Evolutionary conservation across 345 rosid species (phyloP), one percentile per base, ranked within the genome.

Genomic region (Pelargonium nanum): DNA sequence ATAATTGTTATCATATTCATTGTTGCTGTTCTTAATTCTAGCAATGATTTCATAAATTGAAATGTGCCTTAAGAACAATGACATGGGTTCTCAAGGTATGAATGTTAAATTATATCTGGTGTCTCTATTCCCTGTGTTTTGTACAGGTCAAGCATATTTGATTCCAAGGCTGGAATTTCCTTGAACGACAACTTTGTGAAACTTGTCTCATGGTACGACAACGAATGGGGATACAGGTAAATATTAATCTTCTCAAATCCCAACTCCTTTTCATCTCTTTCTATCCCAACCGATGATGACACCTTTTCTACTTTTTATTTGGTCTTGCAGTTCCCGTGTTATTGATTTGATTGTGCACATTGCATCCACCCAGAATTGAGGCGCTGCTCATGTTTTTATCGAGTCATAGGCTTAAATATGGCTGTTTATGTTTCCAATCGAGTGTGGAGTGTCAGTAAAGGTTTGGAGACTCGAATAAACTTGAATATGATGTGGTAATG

Each of bases 201-300:
- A 22, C 62, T 91, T 20, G 91, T 91, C 54, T 51, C 89, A 8
- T 88, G 97, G 97, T 85, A 88, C 22, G 97, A 91, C 83, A 91
- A 91, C 28, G 97, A 91, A 67, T 79, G 80, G 96, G 97, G 97
- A 62, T 91, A 91, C 96, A 85, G 90, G 90, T 85, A 78, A 67
- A 30, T n/a, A 2, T 7, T 32, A 12, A 25, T 28, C 24, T 21
- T 3, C 15, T 22, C 19, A 22, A 26, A 19, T 25, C 24, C 7
- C 1, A 12, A 28, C 4, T 20, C 22, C 6, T 5, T 10, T 16
- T n/a, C 19, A 25, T 19, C 13, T 6, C 6, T 4, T 23, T 13
- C n/a, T 50, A 17, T 52, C 30, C 57, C 10, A 15, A 28, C 48
- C 48, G 17, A 12, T 55, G 24, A 19, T 24, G 48, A 56, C 45